Base-by-base conservation (phyloP, 768 basidiomycete species). In the Porphyrellus cyaneotinctus region DNA sequence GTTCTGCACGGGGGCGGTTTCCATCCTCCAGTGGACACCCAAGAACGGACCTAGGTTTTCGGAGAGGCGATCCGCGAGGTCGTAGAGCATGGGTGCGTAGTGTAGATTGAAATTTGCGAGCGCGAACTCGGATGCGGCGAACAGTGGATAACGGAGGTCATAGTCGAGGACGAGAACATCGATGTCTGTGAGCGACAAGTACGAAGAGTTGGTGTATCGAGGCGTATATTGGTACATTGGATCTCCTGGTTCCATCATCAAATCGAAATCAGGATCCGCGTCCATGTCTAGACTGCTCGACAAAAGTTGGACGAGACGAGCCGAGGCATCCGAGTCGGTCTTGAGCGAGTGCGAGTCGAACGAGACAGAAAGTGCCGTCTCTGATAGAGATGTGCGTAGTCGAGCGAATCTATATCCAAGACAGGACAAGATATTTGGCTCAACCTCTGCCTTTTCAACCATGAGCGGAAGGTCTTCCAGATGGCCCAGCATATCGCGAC, bases 11-110 rank as follows among this genome's bases (percentile, higher is more conserved):
- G 75, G 62, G 47, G 83, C 68, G 15, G 72, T 77, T 56, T 83
- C 81, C 73, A 79, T 79, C 20, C 78, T 69, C 82, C 81, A 85
- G 58, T 83, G 79, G 9, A 85, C 74, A 0, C 73, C 76, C 4
- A 78, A 59, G 62, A 78, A 83, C 0, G 77, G 72, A 1, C 58
- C 58, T 0, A 71, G 50, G 18, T 72, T 69, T 0, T 67, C 61
- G 0, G 69, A 59, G 41, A 83, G 61, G 30, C 56, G 59, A 9
- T 61, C 56, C 0, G 78, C 79, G 10, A 83, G 70, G 11, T 67
- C 64, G 35, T 70, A 64, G 47, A 83, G 75, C 2, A 39, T 58
- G 0, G 67, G 59, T 4, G 83, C 72, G 60, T 84, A 84, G 35
- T 72, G 66, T 31, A 81, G 70, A 24, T 49, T 43, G 26, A 64